Evolutionary conservation across 1,284 basidiomycete genomes (phyloP).

Genomic region (Cystobasidiaceae sp.): DNA sequence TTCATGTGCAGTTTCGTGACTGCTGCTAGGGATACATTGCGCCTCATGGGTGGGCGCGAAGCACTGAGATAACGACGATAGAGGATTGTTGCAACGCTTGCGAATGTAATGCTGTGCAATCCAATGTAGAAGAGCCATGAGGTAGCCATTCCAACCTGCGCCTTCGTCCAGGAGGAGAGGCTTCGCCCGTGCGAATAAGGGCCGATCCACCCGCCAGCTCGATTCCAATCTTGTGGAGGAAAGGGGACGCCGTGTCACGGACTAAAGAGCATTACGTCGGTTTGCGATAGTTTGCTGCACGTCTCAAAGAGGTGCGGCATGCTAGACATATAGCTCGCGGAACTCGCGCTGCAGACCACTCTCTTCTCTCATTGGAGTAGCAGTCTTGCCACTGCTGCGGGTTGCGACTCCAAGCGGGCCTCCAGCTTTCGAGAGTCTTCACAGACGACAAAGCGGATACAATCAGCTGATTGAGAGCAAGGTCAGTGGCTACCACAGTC

Average conservation of each 20-base stretch:
- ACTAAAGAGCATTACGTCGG: neutral
- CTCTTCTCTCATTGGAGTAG: constrained; percentile 13
- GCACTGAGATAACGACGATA: too few species aligned
- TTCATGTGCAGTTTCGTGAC: too few species aligned
- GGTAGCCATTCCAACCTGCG: neutral
- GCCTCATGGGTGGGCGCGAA: too few species aligned
- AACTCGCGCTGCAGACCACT: constrained; percentile 25
- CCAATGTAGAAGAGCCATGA: too few species aligned
- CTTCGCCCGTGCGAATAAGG: neutral
- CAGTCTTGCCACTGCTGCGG: constrained; percentile 6
- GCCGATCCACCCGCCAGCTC: too few species aligned
- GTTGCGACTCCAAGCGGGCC: neutral
- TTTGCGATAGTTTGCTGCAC: neutral
- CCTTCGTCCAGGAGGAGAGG: neutral
- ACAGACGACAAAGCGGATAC: neutral
- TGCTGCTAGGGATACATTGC: too few species aligned
- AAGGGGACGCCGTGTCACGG: too few species aligned
- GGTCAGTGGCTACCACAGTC: neutral
- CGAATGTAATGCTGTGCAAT: too few species aligned
- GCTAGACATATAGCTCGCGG: constrained; percentile 23
- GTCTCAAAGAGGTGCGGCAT: neutral
- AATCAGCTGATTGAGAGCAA: neutral
- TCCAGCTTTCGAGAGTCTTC: constrained; percentile 8
- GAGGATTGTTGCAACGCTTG: too few species aligned
- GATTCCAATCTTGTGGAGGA: too few species aligned